Base-by-base conservation (phyloP, 2,329 filamentous ascomycete species). In the Arachnomyces sp. region DNA sequence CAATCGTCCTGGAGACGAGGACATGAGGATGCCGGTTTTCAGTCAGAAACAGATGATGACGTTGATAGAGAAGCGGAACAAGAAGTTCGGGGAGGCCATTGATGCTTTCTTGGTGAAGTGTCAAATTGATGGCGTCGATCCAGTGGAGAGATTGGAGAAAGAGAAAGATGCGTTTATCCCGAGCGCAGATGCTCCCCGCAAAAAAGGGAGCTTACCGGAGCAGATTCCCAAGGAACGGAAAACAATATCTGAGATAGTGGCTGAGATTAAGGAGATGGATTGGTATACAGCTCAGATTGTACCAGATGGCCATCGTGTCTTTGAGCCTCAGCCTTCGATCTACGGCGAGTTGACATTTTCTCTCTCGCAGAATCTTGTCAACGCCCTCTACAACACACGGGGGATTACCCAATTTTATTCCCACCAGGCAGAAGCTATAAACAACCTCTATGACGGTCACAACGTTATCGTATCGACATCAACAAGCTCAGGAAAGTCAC, bases 271-370 rank as follows among this genome's bases (percentile, higher is more conserved):
- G 53, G 74, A 77, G 7, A 76, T 83, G 51, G 73, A 89, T 16
- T 94, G 89, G 85, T 98, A 98, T 55, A 84, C 80, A 3, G 82
- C 81, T 0, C 92, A 98, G 62, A 88, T 98, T 47, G 89, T 96
- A 1, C 87, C 89, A 0, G 84, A 94, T 50, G 92, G 92, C 0
- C 88, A 95, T 65, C 77, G 89, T 28, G 84, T 94, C 0, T 93
- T 95, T 53, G 87, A 94, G 49, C 77, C 84, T 2, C 89, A 94
- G 53, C 77, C 82, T 48, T 72, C 90, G 0, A 74, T 89, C 0
- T 88, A 84, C 53, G 89, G 87, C 1, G 83, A 94, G 31, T 71
- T 98, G 36, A 76, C 83, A 18, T 98, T 96, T 55, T 68, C 82
- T 13, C 72, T 98, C 6, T 94, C 88, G 38, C 92, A 98, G 58